Evolutionary conservation across 495 filamentous ascomycete genomes (phyloP).

Genomic region (Bacidia rubella): DNA sequence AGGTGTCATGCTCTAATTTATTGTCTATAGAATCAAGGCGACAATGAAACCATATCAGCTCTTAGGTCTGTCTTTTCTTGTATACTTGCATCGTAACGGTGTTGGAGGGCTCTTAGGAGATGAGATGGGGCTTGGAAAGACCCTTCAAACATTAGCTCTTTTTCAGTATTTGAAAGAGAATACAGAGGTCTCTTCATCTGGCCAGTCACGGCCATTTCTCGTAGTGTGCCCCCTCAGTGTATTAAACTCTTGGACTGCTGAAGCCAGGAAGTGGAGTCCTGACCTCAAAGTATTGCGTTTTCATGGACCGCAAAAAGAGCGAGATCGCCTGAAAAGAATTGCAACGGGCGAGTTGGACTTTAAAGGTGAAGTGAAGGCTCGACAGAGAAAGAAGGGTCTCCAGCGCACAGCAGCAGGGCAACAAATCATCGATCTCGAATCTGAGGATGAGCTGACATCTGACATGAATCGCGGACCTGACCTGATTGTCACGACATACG

Average conservation of each 20-base stretch:
- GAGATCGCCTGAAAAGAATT: slow-evolving; percentile 35
- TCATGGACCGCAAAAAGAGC: slow-evolving; percentile 39
- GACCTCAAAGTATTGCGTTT: slow-evolving; percentile 41
- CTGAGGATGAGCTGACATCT: slow-evolving; percentile 22
- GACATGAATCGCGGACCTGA: slow-evolving; percentile 24
- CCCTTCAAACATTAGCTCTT: slow-evolving; percentile 43
- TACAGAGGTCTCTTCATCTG: slow-evolving; percentile 13
- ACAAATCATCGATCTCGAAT: slow-evolving; percentile 22
- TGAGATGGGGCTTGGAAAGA: slow-evolving; percentile 56
- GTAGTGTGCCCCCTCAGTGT: slow-evolving; percentile 49
- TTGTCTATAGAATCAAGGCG: slow-evolving; percentile 26
- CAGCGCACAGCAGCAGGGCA: slow-evolving; percentile 23
- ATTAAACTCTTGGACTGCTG: slow-evolving; percentile 41
- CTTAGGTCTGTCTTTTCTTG: slow-evolving; percentile 45
- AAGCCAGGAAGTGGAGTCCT: slow-evolving; percentile 45
- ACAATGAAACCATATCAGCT: slow-evolving; percentile 53
- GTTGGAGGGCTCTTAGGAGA: slow-evolving; percentile 45
- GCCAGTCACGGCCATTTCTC: slow-evolving; percentile 38
- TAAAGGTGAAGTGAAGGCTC: slow-evolving; percentile 25
- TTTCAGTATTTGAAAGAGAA: slow-evolving; percentile 37
- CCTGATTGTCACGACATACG: slow-evolving; percentile 49
- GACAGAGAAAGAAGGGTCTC: slow-evolving; percentile 11
- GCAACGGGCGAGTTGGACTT: slow-evolving; percentile 28
- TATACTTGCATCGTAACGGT: slow-evolving; percentile 45
- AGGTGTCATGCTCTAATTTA: neutral